Conservation (phyloP, 208 protist species). For the Leishmania guyanensis region DNA sequence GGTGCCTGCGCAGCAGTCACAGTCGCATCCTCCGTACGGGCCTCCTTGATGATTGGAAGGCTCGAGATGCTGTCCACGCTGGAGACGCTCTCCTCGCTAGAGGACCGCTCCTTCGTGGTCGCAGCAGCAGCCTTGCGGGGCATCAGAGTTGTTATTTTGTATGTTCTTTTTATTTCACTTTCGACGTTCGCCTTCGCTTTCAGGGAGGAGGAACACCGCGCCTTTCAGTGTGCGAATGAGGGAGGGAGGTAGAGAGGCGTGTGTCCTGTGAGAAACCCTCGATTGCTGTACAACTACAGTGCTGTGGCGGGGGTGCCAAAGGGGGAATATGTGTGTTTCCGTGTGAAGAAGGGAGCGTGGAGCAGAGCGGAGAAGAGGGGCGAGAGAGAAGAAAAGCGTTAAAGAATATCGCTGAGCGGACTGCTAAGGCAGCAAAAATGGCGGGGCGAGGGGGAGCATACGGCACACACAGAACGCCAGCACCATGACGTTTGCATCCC, state of each 20-base stretch:
- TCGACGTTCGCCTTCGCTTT: not conserved
- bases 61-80: slow-evolving; percentile 27
- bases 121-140: not conserved
- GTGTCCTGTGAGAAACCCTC: not conserved
- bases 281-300: not conserved
- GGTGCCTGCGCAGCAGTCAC: slow-evolving; percentile 7
- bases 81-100: slow-evolving; percentile 28
- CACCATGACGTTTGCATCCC: not conserved
- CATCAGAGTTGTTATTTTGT: not conserved
- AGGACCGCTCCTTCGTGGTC: slow-evolving; percentile 1
- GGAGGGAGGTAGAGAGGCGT: not conserved
- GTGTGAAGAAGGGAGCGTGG: not conserved
- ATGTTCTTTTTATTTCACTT: not conserved
- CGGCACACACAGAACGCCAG: not conserved
- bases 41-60: slow-evolving; percentile 11
- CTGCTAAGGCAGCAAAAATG: not conserved
- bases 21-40: slow-evolving; percentile 14
- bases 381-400: not conserved
- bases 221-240: too few relatives aligned
- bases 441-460: not conserved
- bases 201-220: not conserved
- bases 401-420: not conserved
- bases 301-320: not conserved
- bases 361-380: not conserved
- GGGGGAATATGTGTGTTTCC: not conserved